These are phyloP conservation scores for Hydnomerulius pinastri DNA, from an alignment of 768 basidiomycete species.

Conservation along the genomic window DNA sequence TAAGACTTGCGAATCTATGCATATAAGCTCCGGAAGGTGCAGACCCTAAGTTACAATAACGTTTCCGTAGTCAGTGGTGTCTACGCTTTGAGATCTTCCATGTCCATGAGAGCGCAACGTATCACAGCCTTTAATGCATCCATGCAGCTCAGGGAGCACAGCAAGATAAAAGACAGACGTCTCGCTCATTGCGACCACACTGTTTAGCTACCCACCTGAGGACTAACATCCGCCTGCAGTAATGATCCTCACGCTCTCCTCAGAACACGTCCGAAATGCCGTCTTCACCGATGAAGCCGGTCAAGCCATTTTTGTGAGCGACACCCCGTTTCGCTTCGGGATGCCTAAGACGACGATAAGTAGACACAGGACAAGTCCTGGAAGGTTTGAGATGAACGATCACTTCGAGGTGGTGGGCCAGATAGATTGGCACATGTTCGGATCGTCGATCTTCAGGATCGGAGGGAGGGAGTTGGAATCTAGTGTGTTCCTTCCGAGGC, in stretches of 20 bases:
- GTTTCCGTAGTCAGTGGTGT: too few relatives aligned
- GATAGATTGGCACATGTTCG: conserved; percentile 36
- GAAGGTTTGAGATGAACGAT: conserved; percentile 26
- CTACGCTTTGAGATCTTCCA: too few relatives aligned
- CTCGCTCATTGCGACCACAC: too few relatives aligned
- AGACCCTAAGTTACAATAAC: too few relatives aligned
- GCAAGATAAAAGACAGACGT: too few relatives aligned
- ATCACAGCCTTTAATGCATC: too few relatives aligned
- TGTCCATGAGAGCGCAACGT: too few relatives aligned
- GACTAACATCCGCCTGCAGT: too few relatives aligned
- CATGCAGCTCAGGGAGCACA: too few relatives aligned
- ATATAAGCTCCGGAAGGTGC: too few relatives aligned
- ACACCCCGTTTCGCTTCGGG: conserved; percentile 14
- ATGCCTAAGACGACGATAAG: conserved; percentile 24
- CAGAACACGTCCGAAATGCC: conserved; percentile 24
- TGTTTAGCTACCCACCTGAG: too few relatives aligned
- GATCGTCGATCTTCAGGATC: conserved; percentile 32
- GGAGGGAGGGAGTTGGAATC: conserved; percentile 28
- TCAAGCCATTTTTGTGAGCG: conserved; percentile 33
- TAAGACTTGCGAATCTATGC: too few relatives aligned
- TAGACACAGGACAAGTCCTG: conserved; percentile 25
- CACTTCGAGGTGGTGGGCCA: conserved; percentile 33
- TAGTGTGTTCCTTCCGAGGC: conserved; percentile 23
- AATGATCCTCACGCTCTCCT: conserved; percentile 29
- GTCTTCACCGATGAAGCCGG: conserved; percentile 23